A percentile compares a stretch with the other conserved stretches of the same genome.
phyloP scores from a whole-genome alignment of 768 basidiomycete genomes.

The Amanita jacksonii region DNA sequence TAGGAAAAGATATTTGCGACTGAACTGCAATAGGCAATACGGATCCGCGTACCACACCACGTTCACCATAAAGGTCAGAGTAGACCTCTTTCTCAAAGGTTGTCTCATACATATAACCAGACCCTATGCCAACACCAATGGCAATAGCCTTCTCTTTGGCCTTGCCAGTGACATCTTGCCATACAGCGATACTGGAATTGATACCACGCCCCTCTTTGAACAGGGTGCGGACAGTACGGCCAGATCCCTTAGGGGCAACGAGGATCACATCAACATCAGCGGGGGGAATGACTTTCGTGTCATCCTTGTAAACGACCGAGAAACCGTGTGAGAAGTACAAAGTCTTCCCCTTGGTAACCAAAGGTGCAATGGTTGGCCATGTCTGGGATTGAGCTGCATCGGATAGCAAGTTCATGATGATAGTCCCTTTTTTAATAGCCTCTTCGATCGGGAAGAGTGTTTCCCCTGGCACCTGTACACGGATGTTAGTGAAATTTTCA shows the following conservation, averaged over 20 bases:
- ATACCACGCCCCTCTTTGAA: constrained; percentile 99
- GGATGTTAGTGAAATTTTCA: constrained; percentile 5
- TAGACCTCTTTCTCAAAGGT: constrained; percentile 99
- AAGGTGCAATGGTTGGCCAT: constrained; percentile 81
- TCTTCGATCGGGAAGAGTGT: constrained; percentile 98
- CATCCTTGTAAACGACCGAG: constrained; percentile 97
- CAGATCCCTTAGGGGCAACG: constrained; percentile 98
- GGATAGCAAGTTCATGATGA: constrained; percentile 99
- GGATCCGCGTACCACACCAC: constrained; percentile 79
- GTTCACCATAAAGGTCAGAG: constrained; percentile 98
- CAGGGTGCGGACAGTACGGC: constrained; percentile 96
- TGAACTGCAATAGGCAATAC: constrained; percentile 1
- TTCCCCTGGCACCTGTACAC: constrained; percentile 77
- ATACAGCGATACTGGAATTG: constrained; percentile 91
- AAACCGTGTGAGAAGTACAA: constrained; percentile 99
- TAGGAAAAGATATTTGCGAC: constrained; percentile 19
- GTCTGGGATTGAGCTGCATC: constrained; percentile 99
- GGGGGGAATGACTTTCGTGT: constrained; percentile 90
- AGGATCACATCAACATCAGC: constrained; percentile 96
- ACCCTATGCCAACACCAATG: constrained; percentile 88
- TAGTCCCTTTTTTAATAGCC: constrained; percentile 90
- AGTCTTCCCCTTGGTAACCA: constrained; percentile 99
- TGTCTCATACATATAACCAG: constrained; percentile 98
- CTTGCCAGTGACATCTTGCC: constrained; percentile 96
- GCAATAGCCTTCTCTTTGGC: constrained; percentile 97